Conservation (phyloP, 169 alveolate species). For the Plasmodium inui region DNA sequence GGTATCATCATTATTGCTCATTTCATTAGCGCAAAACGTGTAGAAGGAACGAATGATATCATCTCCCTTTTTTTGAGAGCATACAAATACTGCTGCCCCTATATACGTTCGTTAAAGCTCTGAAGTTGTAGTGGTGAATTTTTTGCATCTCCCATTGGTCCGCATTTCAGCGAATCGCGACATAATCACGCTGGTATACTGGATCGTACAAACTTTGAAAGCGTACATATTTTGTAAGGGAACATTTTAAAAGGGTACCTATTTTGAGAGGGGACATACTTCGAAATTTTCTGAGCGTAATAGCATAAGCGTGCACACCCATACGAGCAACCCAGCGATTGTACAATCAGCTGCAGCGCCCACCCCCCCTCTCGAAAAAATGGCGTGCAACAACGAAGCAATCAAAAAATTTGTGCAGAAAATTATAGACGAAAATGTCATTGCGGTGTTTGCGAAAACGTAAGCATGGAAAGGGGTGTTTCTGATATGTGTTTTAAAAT, state of each 20-base stretch:
- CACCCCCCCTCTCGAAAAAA: neutral
- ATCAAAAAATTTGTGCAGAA: constrained; percentile 43
- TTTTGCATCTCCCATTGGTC: neutral
- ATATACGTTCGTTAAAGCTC: neutral
- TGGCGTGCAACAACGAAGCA: constrained; percentile 34
- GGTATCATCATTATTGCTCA: neutral
- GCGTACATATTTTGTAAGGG: too few relatives aligned
- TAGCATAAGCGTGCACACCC: neutral
- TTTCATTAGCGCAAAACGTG: neutral
- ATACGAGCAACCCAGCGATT: neutral
- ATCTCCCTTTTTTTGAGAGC: neutral
- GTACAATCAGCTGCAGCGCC: neutral
- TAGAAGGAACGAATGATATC: neutral
- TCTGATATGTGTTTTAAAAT: neutral
- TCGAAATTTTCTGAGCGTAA: neutral
- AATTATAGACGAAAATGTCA: constrained; percentile 43
- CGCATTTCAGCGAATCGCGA: neutral
- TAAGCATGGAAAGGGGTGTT: neutral
- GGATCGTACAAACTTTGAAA: neutral
- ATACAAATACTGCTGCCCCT: neutral
- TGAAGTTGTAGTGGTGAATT: neutral
- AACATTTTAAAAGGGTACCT: neutral
- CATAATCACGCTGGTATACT: neutral
- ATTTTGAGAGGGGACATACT: too few relatives aligned
- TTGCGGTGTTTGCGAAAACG: constrained; percentile 68